Evolutionary conservation across 2,329 filamentous ascomycete species (phyloP).

Genomic region (Lachnellula suecica): DNA sequence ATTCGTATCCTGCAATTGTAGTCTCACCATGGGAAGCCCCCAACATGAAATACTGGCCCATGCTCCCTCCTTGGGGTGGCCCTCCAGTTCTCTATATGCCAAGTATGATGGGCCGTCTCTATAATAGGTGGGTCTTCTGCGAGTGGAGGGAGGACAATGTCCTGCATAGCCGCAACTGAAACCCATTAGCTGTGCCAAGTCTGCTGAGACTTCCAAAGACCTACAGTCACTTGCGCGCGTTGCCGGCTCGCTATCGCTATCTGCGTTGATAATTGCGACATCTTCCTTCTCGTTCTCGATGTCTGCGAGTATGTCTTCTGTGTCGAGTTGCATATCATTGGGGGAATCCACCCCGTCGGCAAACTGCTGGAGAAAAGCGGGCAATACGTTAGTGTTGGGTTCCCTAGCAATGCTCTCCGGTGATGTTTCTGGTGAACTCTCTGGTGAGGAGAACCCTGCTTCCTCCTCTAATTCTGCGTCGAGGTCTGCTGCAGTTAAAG

Average conservation of each 20-base stretch:
- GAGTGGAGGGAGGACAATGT: slow-evolving; percentile 71
- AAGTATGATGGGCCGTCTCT: slow-evolving; percentile 75
- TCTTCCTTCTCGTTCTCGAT: slow-evolving; percentile 37
- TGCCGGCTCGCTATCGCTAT: slow-evolving; percentile 27
- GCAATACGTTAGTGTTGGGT: slow-evolving; percentile 13
- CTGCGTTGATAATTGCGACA: slow-evolving; percentile 39
- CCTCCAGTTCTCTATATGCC: slow-evolving; percentile 86
- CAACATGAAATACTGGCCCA: slow-evolving; percentile 84
- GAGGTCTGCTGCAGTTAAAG: no score
- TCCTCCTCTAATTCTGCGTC: no score
- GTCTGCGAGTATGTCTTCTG: slow-evolving; percentile 30
- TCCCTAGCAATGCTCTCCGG: neutral
- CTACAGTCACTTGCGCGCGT: slow-evolving; percentile 39
- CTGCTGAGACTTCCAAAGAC: slow-evolving; percentile 4
- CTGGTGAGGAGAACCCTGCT: no score
- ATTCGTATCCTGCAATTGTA: slow-evolving; percentile 3
- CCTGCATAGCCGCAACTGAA: slow-evolving; percentile 80
- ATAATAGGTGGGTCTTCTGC: slow-evolving; percentile 76
- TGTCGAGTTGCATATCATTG: slow-evolving; percentile 33
- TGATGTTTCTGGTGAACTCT: neutral
- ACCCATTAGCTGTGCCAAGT: slow-evolving; percentile 19
- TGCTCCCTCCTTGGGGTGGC: slow-evolving; percentile 76
- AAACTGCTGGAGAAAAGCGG: slow-evolving; percentile 21
- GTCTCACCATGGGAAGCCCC: slow-evolving; percentile 78
- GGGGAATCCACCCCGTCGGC: slow-evolving; percentile 29